Conservation (phyloP, 2,329 filamentous ascomycete genomes). For the Nannizzia gypsea region DNA sequence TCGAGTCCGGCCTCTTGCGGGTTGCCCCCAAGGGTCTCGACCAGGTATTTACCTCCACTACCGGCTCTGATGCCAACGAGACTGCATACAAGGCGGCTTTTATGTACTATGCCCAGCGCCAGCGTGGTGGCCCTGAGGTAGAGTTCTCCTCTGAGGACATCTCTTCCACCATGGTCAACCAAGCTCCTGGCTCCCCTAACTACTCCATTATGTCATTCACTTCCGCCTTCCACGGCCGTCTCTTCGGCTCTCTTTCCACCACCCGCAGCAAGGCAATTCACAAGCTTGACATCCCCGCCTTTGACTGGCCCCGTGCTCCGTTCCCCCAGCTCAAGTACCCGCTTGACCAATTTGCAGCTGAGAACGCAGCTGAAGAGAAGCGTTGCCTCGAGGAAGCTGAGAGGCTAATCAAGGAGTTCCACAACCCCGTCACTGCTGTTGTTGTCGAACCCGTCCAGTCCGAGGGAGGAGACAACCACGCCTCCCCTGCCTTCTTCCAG, state of each 20-base stretch:
- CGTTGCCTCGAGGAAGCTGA: conserved; percentile 75
- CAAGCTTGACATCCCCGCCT: conserved; percentile 88
- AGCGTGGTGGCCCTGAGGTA: conserved; percentile 64
- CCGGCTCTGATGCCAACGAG: conserved; percentile 87
- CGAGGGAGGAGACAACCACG: conserved; percentile 91
- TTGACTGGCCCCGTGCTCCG: conserved; percentile 85
- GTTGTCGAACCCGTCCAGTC: conserved; percentile 86
- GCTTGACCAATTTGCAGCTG: conserved; percentile 62
- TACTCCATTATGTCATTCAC: conserved; percentile 84
- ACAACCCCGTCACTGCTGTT: conserved; percentile 66
- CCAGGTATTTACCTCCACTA: conserved; percentile 83
- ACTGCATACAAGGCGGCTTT: conserved; percentile 91
- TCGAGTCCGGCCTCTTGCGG: conserved; percentile 67
- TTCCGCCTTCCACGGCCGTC: conserved; percentile 76
- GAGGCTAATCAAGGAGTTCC: conserved; percentile 65
- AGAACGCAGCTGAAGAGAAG: conserved; percentile 72
- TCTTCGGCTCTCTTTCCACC: conserved; percentile 77
- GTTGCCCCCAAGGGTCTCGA: conserved; percentile 72
- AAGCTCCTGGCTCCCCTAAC: conserved; percentile 62
- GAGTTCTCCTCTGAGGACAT: conserved; percentile 74
- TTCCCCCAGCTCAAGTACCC: conserved; percentile 83
- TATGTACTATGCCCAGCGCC: conserved; percentile 74
- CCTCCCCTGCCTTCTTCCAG: conserved; percentile 74
- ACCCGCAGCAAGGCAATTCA: conserved; percentile 89
- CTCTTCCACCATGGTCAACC: conserved; percentile 64